phyloP scores from a whole-genome alignment of 345 rosid genomes.

The Pugionium dolabratum region DNA sequence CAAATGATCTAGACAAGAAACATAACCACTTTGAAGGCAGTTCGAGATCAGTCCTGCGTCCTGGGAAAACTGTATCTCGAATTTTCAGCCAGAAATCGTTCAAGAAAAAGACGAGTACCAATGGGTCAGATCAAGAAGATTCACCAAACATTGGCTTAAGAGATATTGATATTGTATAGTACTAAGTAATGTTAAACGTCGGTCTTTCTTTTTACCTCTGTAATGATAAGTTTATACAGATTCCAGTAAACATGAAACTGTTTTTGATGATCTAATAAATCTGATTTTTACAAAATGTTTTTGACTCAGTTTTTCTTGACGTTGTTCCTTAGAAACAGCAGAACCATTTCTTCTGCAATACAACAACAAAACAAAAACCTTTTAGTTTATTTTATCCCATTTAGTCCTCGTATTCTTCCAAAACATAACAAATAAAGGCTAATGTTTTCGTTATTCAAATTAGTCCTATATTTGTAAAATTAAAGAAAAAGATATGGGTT shows the following conservation, averaged over 20 bases:
- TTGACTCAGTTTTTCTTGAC: slow-evolving; percentile 10
- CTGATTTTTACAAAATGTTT: slow-evolving; percentile 21
- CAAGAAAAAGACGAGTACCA: slow-evolving; percentile 50
- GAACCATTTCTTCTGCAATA: slow-evolving; percentile 65
- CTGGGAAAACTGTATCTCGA: slow-evolving; percentile 58
- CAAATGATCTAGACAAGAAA: slow-evolving; percentile 62
- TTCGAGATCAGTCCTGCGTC: slow-evolving; percentile 44
- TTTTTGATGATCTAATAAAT: slow-evolving; percentile 32
- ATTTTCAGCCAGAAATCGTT: slow-evolving; percentile 63
- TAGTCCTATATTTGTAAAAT: neutral
- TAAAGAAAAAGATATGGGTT: no score
- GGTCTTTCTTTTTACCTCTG: slow-evolving; percentile 18
- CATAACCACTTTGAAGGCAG: slow-evolving; percentile 40
- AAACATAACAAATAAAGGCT: slow-evolving; percentile 1
- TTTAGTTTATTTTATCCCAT: neutral
- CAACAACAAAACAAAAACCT: neutral
- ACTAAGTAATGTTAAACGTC: slow-evolving; percentile 11
- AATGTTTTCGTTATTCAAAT: neutral
- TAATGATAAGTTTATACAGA: slow-evolving; percentile 33
- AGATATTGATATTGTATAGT: slow-evolving; percentile 47
- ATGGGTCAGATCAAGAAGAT: slow-evolving; percentile 59
- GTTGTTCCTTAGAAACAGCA: slow-evolving; percentile 62
- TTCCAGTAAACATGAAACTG: slow-evolving; percentile 21
- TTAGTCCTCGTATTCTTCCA: neutral
- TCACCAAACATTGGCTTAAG: slow-evolving; percentile 37